Base-by-base conservation (phyloP, 1,284 basidiomycete species). In the Filobasidium uniguttulatum region DNA sequence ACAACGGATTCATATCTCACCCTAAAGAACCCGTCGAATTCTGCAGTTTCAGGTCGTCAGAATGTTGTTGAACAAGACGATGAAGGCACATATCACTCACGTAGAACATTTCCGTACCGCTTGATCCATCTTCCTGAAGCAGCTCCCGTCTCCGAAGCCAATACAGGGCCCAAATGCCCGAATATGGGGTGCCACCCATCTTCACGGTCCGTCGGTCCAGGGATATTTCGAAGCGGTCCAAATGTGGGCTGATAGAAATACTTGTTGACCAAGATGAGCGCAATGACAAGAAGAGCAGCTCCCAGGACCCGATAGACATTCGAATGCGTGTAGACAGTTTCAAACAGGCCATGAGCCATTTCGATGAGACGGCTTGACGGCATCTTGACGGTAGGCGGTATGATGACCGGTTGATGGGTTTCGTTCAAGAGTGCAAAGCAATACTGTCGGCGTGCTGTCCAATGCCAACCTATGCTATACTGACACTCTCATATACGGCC, bases 1-100 rank as follows among this genome's bases (percentile, higher is more conserved):
- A 5, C 2, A 20, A 20, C 20, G 30, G 30, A 15, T 26, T 6
- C 2, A 17, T 19, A 23, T 29, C 49, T 45, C 12, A 54, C 26
- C 28, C 58, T 59, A 17, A 64, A 52, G 15, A 63, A 22, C 10
- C 56, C 51, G 25, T 55, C 55, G 50, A 61, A 60, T 28, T 38
- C 45, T 45, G 46, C 23, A 19, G 5, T 7, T 43, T 38, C 10
- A 10, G 19, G 14, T 19, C 20, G 19, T 7, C 19, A 15, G 19
- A 43, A n/a, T 22, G 45, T 20, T 33, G 29, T 15, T 19, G 19
- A 23, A 23, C 6, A 29, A 8, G 58, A 56, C 30, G 53, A 45
- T 1, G 60, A 60, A 2, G 54, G 48, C 10, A 58, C 59, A 44
- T 56, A 55, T 20, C n/a, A 34, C 48, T 31, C 38, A 49, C 48